Base-by-base conservation (phyloP, 306 rosid genomes). In the Coriaria nepalensis region DNA sequence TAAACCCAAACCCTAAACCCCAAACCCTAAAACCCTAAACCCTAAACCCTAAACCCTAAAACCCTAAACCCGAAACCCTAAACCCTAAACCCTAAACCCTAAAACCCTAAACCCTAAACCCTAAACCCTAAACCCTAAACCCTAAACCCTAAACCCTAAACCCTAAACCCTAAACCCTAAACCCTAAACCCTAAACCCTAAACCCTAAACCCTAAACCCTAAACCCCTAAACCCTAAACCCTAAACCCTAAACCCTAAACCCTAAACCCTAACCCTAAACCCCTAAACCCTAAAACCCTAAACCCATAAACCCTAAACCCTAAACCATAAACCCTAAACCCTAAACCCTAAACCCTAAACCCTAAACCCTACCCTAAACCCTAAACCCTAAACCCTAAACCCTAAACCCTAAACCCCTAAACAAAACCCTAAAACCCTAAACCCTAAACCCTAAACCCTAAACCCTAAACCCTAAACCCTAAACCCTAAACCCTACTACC, bases 401-500 rank as follows among this genome's bases (percentile, higher is more conserved):
- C 51, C 51, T 15, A 10, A 20, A 1, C 29, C 29, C 35, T 35
- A 4, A 15, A 15, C 14, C 51, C 51, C 35, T 46, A 46, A 46
- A 14, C 50, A 4, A 4, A 46, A 46, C 32, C 32, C 33, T 13
- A 12, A 15, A 47, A 10, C 51, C 51, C 29, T 8, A 15, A 15
- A 47, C 51, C 51, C 51, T 47, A 47, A 47, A 15, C 51, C 51
- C 51, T 15, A 4, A 15, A 5, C 7, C 35, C 51, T 15, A 7
- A 47, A 15, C 35, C 33, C 51, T 15, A 7, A 47, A 15, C 35
- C 33, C 33, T n/a, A 15, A 47, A 14, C 35, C 51, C 10, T 12
- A 15, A 47, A 47, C 51, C 51, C 51, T 15, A 47, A 38, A 6
- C 41, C 41, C 41, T 4, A 15, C 6, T 6, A 33, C 14, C 51